Evolutionary conservation across 371 early-diverging fungal species (phyloP).

Genomic region (Syncephalastrum sp.): DNA sequence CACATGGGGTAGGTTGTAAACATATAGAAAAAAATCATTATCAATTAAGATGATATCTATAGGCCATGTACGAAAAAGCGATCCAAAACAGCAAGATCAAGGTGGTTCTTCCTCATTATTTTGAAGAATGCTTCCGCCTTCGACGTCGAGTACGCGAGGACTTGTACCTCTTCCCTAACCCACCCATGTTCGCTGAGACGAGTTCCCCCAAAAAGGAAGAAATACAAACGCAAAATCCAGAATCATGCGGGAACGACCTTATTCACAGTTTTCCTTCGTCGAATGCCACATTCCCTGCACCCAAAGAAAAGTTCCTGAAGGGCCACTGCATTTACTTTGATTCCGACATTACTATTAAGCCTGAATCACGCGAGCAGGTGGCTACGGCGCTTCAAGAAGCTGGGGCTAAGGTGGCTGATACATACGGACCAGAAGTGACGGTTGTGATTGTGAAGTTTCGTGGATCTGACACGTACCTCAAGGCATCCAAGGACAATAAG

Average conservation of each 20-base stretch:
- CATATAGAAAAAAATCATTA: not conserved
- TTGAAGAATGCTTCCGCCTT: conserved; percentile 71
- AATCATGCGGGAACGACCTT: not conserved
- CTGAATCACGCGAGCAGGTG: conserved; percentile 26
- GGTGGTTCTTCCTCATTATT: conserved; percentile 77
- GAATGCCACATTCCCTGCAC: not conserved
- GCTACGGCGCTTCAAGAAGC: conserved; percentile 43
- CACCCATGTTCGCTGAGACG: conserved; percentile 24
- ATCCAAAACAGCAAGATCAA: conserved; percentile 49
- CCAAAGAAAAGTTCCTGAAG: conserved; percentile 4
- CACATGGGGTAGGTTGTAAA: conserved; percentile 43
- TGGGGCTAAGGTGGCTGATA: conserved; percentile 48
- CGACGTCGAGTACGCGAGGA: conserved; percentile 47
- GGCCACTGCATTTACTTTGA: conserved; percentile 30
- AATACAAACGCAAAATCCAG: not conserved
- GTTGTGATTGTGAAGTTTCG: conserved; percentile 62
- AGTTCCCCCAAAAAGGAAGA: not conserved
- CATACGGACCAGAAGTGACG: conserved; percentile 45
- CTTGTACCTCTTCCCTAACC: conserved; percentile 51
- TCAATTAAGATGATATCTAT: not conserved
- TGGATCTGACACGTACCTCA: conserved; percentile 44
- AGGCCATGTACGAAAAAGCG: conserved; percentile 54
- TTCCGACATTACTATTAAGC: conserved; percentile 14
- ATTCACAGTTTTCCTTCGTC: conserved; percentile 12
- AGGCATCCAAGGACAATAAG: conserved; percentile 65